These are phyloP conservation scores for Coemansia sp. DNA, from an alignment of 371 early-diverging fungal species.

Conservation along the genomic window DNA sequence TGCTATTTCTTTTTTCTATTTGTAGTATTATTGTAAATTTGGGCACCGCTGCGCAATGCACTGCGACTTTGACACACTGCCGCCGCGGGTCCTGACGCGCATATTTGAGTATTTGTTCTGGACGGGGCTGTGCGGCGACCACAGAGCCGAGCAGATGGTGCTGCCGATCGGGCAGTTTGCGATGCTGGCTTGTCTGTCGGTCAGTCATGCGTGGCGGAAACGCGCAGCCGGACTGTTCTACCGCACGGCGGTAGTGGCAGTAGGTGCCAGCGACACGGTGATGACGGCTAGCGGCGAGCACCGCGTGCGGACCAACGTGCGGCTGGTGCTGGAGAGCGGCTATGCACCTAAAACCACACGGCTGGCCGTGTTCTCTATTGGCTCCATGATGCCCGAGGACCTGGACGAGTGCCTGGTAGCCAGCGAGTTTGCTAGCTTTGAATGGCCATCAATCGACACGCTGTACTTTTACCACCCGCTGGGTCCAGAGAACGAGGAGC, in stretches of 20 bases:
- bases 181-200: slow-evolving; percentile 10
- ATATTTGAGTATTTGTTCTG: slow-evolving; percentile 40
- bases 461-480: slow-evolving; percentile 30
- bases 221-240: slow-evolving; percentile 38
- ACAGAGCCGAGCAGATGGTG: slow-evolving; percentile 1
- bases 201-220: slow-evolving; percentile 27
- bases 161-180: slow-evolving; percentile 27
- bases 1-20: neutral
- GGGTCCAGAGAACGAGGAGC: too few relatives aligned
- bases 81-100: slow-evolving; percentile 14
- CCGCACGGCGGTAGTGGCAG: slow-evolving; percentile 17
- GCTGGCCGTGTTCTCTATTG: slow-evolving; percentile 8
- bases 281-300: neutral
- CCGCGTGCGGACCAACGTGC: slow-evolving; percentile 16
- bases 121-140: slow-evolving; percentile 7
- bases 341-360: slow-evolving; percentile 33
- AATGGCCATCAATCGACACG: slow-evolving; percentile 29
- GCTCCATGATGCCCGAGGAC: neutral
- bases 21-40: neutral
- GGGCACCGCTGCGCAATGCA: neutral
- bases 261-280: slow-evolving; percentile 6
- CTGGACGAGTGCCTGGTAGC: slow-evolving; percentile 1
- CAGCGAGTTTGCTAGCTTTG: slow-evolving; percentile 20
- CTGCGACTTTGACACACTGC: slow-evolving; percentile 2
- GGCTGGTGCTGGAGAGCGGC: slow-evolving; percentile 36